These are phyloP conservation scores for Mycena belliarum DNA, from an alignment of 768 basidiomycete species.

Conservation along the genomic window DNA sequence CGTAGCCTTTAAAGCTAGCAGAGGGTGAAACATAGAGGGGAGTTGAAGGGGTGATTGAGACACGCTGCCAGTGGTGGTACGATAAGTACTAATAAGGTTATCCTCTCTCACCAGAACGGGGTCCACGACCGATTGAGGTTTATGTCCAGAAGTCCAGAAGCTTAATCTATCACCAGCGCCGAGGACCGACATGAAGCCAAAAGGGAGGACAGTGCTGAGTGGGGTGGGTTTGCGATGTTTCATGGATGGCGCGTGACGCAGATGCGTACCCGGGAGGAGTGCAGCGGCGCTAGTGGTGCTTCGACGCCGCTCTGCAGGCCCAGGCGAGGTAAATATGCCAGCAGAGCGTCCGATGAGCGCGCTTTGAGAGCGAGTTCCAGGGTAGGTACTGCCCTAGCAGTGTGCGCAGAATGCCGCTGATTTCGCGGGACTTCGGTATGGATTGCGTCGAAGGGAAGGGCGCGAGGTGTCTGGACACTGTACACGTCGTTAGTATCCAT, in stretches of 20 bases:
- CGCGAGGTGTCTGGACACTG: no score
- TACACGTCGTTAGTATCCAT: not conserved
- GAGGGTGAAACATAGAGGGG: conserved; percentile 8
- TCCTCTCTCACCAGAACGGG: not conserved
- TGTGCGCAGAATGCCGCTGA: not conserved
- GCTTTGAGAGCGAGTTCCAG: not conserved
- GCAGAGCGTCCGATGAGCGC: not conserved
- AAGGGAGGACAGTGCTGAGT: not conserved
- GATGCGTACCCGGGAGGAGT: not conserved
- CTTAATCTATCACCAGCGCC: conserved; percentile 9
- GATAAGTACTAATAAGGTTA: conserved; percentile 19
- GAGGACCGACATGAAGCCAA: not conserved
- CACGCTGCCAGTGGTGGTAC: conserved; percentile 14
- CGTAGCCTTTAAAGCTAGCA: conserved; percentile 15
- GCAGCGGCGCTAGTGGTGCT: not conserved
- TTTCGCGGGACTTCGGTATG: not conserved
- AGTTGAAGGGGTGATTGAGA: conserved; percentile 7
- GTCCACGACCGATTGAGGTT: not conserved
- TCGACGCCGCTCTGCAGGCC: not conserved
- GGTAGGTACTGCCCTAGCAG: not conserved
- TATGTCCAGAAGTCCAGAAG: conserved; percentile 2
- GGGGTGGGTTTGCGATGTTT: not conserved
- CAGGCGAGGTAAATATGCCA: not conserved
- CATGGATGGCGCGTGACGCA: not conserved
- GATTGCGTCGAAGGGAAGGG: not conserved